Conservation (phyloP, 805 yeast genomes). For the Pichia pseudocactophila region DNA sequence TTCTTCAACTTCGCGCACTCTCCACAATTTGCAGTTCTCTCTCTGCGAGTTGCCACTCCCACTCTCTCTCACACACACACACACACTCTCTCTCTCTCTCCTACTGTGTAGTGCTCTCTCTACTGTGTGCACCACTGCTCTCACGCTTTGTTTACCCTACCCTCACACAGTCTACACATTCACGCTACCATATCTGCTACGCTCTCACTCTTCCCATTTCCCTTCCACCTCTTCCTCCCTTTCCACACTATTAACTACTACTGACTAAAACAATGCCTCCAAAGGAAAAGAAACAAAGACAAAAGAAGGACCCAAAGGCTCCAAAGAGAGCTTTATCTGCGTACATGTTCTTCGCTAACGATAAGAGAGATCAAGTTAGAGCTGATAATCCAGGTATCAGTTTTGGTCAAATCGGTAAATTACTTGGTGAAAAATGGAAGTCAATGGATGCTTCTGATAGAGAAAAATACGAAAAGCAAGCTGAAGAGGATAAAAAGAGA, state of each 20-base stretch:
- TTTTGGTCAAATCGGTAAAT: conserved; percentile 91
- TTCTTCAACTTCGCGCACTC: too few species aligned
- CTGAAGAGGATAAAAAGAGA: conserved; percentile 94
- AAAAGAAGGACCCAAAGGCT: conserved; percentile 81
- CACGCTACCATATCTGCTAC: too few species aligned
- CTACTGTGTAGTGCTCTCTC: background rate
- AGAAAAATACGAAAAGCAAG: conserved; percentile 85
- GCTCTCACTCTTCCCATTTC: too few species aligned
- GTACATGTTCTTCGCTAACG: conserved; percentile 98
- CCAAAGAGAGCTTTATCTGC: conserved; percentile 98
- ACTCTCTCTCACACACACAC: background rate
- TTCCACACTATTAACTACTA: too few species aligned
- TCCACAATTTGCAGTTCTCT: too few species aligned
- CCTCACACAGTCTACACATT: too few species aligned
- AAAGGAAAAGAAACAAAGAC: conserved; percentile 25
- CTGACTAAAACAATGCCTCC: conserved; percentile 9
- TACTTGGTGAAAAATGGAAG: conserved; percentile 96
- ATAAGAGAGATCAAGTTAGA: conserved; percentile 91
- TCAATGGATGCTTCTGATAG: conserved; percentile 75
- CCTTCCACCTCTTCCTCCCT: too few species aligned
- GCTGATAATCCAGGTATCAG: conserved; percentile 94
- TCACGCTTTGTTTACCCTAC: background rate
- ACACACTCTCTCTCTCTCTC: background rate
- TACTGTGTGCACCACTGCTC: too few species aligned
- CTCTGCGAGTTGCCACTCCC: background rate